These are phyloP conservation scores for Corylus americana DNA, from an alignment of 306 rosid genomes.

Conservation along the genomic window DNA sequence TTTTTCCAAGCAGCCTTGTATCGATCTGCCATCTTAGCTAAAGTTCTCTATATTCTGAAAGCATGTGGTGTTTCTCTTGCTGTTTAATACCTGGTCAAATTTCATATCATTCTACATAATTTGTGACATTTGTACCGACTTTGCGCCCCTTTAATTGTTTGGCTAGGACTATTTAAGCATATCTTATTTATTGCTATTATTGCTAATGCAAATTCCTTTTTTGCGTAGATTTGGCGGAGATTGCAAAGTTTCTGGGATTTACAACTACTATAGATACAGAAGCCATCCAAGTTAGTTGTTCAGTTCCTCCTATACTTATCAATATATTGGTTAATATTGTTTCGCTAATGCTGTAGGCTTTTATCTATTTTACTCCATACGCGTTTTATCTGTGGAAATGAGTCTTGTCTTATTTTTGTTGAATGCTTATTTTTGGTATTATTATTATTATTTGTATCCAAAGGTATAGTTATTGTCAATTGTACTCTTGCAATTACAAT, in stretches of 20 bases:
- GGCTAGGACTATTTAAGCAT: conserved; percentile 10
- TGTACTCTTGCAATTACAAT: neutral
- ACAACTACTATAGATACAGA: conserved; percentile 79
- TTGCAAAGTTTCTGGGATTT: conserved; percentile 85
- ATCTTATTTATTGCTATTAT: conserved; percentile 15
- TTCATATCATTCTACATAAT: too few species aligned
- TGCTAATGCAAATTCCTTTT: neutral
- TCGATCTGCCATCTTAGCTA: neutral
- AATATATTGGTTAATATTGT: neutral
- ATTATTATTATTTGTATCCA: neutral
- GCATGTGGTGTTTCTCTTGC: neutral
- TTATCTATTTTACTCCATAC: neutral
- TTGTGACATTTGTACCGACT: neutral
- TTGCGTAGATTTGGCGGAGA: conserved; percentile 85
- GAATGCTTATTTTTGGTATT: neutral
- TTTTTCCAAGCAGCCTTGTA: neutral
- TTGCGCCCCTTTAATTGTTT: neutral
- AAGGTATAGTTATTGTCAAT: neutral
- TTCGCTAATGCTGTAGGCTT: neutral
- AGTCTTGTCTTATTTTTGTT: neutral
- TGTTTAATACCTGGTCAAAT: neutral
- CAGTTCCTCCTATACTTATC: conserved; percentile 4
- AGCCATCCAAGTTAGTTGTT: conserved; percentile 76
- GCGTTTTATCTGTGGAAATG: neutral
- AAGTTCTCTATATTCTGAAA: neutral